Conservation (phyloP, 1,139 yeast genomes). For the Suhomyces guaymorum region DNA sequence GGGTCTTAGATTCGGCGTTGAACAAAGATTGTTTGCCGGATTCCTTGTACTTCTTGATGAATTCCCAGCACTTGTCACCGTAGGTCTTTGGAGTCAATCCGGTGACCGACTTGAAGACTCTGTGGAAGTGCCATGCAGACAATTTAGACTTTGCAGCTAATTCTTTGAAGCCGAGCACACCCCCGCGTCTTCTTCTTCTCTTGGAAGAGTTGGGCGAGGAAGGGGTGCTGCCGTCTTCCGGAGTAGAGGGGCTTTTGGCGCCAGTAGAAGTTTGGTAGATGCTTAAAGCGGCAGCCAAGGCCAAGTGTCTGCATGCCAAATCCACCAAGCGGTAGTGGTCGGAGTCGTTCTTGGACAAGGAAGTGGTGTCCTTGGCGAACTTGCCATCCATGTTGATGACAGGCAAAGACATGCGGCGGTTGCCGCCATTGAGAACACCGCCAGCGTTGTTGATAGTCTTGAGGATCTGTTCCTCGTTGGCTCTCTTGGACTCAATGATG, state of each 20-base stretch:
- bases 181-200: conserved; percentile 74
- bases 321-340: conserved; percentile 74
- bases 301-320: conserved; percentile 81
- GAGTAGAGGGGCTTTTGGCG: conserved; percentile 19
- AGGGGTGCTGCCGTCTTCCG: conserved; percentile 20
- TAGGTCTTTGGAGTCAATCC: conserved; percentile 86
- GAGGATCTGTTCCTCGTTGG: conserved; percentile 30
- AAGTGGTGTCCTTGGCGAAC: conserved; percentile 28
- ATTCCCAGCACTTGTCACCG: conserved; percentile 85
- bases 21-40: conserved; percentile 7
- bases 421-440: conserved; percentile 14
- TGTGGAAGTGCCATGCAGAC: conserved; percentile 93
- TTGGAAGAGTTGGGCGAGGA: conserved; percentile 23
- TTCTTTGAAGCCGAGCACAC: conserved; percentile 85
- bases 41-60: conserved; percentile 39
- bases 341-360: conserved; percentile 55
- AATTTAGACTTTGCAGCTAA: conserved; percentile 81
- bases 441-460: conserved; percentile 21
- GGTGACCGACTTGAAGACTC: conserved; percentile 83
- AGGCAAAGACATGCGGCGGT: conserved; percentile 32
- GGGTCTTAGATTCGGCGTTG: conserved; percentile 4
- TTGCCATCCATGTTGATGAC: conserved; percentile 26
- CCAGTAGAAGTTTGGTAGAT: conserved; percentile 35
- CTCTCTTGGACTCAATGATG: conserved; percentile 34
- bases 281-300: conserved; percentile 72